A percentile compares a stretch with the other conserved stretches of the same genome.
These are phyloP conservation scores for Tardiomyces blankii DNA, from an alignment of 1,139 yeast genomes.

Conservation along the genomic window DNA sequence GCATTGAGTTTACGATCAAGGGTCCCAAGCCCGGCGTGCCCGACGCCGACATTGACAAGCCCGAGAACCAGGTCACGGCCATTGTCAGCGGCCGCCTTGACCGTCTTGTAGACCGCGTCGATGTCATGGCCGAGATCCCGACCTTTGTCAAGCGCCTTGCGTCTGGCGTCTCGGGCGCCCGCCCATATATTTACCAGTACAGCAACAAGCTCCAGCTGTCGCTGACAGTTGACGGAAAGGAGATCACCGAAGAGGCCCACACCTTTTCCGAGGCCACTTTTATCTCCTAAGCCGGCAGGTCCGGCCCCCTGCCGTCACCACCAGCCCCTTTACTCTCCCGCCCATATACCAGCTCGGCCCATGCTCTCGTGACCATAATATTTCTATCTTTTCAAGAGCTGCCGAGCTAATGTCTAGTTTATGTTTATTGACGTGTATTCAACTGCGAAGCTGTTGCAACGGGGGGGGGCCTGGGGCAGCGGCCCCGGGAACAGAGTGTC, in stretches of 20 bases:
- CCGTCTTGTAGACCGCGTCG: slow-evolving; percentile 74
- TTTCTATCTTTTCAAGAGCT: too few species aligned
- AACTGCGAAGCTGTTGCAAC: too few species aligned
- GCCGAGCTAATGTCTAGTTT: too few species aligned
- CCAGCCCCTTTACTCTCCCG: neutral
- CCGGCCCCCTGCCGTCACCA: neutral
- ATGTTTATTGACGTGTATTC: too few species aligned
- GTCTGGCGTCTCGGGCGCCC: slow-evolving; percentile 89
- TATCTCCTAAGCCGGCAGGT: slow-evolving; percentile 17
- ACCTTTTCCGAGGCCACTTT: slow-evolving; percentile 82
- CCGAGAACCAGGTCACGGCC: slow-evolving; percentile 23
- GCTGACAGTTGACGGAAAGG: slow-evolving; percentile 24
- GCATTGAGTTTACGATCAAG: slow-evolving; percentile 46
- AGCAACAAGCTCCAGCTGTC: slow-evolving; percentile 38
- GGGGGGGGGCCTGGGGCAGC: too few species aligned
- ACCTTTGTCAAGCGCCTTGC: slow-evolving; percentile 87
- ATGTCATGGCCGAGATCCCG: slow-evolving; percentile 96
- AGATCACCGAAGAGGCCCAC: slow-evolving; percentile 46
- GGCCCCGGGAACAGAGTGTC: too few species aligned
- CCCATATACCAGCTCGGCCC: too few species aligned
- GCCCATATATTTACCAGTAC: slow-evolving; percentile 90
- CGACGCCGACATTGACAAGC: slow-evolving; percentile 28
- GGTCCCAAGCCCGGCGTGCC: slow-evolving; percentile 36
- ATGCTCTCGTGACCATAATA: too few species aligned
- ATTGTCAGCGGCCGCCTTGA: slow-evolving; percentile 31